Base-by-base conservation (phyloP, 345 rosid genomes). In the Brassica rapa region DNA sequence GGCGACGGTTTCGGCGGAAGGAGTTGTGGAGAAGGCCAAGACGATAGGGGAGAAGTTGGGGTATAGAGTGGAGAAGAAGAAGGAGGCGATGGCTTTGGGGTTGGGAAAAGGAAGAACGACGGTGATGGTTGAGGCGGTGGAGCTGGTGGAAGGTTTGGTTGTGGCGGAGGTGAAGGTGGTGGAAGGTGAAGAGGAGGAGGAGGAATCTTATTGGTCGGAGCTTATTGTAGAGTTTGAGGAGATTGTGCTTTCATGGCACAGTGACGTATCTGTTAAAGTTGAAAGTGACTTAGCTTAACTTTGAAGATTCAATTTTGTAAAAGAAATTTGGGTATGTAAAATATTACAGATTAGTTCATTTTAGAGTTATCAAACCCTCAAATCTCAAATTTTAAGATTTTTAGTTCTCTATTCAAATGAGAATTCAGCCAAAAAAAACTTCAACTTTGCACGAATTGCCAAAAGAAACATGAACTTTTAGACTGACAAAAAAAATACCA, bases 41-140 rank as follows among this genome's bases (percentile, higher is more conserved):
- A 90, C 73, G 71, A 74, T 91, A 27, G 98, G 98, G 51, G 87
- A 80, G 19, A 86, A 75, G 71, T 82, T 91, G 75, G 98, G 98
- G 37, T 94, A 83, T 70, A 79, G 81, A 21, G 86, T 89, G 1
- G 91, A 87, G 83, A 84, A 76, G 74, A 92, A 89, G 71, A 89
- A 84, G 62, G 84, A 87, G 0, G 87, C 82, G 3, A 79, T 3
- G 16, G 70, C 24, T 0, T 76, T 92, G 57, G 93, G 89, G 23
- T 51, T 89, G 82, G 94, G 88, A 49, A 91, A 88, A 66, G 93
- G 88, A 71, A 85, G 70, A 59, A 75, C 84, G 21, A 82, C 60
- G 62, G 60, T 92, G 85, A 43, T 86, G 55, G 88, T 88, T 57
- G 88, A 85, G 82, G 85, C 80, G 57, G 66, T 83, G 68, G 88